phyloP scores from a whole-genome alignment of 1,139 yeast species.

The Hemisphaericaspora lyxosophila region DNA sequence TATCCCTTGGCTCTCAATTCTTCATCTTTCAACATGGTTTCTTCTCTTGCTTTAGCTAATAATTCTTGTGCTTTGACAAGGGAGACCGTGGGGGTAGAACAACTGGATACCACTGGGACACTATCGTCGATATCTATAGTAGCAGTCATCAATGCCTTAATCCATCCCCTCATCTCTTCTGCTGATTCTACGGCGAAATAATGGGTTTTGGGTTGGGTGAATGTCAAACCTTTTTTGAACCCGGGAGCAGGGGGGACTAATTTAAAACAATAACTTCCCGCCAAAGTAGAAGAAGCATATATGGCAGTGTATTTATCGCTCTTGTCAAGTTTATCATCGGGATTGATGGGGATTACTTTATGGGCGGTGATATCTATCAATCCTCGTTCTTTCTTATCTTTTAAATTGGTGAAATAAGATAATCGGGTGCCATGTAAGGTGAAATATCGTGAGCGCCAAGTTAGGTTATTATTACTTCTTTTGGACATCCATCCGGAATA shows the following conservation, averaged over 20 bases:
- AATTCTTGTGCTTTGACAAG: conserved; percentile 83
- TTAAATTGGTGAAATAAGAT: conserved; percentile 79
- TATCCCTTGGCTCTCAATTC: conserved; percentile 43
- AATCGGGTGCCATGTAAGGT: conserved; percentile 89
- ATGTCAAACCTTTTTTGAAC: conserved; percentile 87
- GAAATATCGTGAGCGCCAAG: conserved; percentile 90
- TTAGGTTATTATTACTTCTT: conserved; percentile 75
- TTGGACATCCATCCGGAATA: conserved; percentile 96
- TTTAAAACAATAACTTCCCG: conserved; percentile 89
- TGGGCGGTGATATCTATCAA: conserved; percentile 94
- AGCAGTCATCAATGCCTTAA: conserved; percentile 91
- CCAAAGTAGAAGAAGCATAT: conserved; percentile 91
- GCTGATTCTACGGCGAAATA: conserved; percentile 91
- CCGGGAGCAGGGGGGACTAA: conserved; percentile 98
- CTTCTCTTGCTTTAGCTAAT: conserved; percentile 77
- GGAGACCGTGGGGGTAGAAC: conserved; percentile 91
- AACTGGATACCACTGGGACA: conserved; percentile 91
- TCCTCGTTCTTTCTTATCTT: conserved; percentile 85
- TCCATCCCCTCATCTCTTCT: conserved; percentile 94
- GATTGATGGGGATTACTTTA: conserved; percentile 64
- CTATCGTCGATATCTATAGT: conserved; percentile 94
- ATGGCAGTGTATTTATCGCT: conserved; percentile 79
- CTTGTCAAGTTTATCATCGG: conserved; percentile 54
- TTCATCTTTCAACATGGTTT: conserved; percentile 62
- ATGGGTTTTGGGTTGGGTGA: conserved; percentile 94